Evolutionary conservation across 371 early-diverging fungal genomes (phyloP), one percentile per base, ranked within the genome.

Genomic region (Mucor indicus): DNA sequence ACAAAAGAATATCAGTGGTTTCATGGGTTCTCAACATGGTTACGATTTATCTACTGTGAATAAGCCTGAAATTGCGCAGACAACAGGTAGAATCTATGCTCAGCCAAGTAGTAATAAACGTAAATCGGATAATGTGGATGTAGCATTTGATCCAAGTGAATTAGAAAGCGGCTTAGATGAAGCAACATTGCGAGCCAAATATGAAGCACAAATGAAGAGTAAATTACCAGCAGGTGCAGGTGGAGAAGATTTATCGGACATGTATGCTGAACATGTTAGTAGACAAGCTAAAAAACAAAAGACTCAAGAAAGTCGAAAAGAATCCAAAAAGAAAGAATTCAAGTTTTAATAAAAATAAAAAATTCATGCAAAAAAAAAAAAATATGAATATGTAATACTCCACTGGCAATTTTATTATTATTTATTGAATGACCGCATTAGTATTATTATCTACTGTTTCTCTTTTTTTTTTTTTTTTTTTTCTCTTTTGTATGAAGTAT

Each of bases 11-110:
- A 79, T 90, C 33, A 67, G 77, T 4, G 95, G 93, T 7, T 90
- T 95, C 57, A 95, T 97, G 96, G 98, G 94, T 25, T 91, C 92
- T 37, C 88, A 91, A 58, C 93, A 92, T 59, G 87, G 88, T 9
- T 97, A 97, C 54, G 92, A 95, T 53, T 44, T 95, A 37, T 62
- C 84, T 13, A 55, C 71, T 3, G 63, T 77, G 0, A 54, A 63
- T 11, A 64, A 64, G 22, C 54, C 74, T 25, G n/a, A n/a, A n/a
- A n/a, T n/a, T n/a, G n/a, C n/a, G n/a, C n/a, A n/a, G n/a, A 52
- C 27, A 3, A 51, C 42, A 21, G 64, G 58, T 12, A 36, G 53
- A 4, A 38, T 62, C 13, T 42, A 55, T 8, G 48, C 44, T 5
- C 35, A 38, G 23, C 31, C 37, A n/a, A 52, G 60, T 31, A 33